These are phyloP conservation scores for Craspedostauros australis DNA, from an alignment of 108 stramenopile species.

Conservation along the genomic window DNA sequence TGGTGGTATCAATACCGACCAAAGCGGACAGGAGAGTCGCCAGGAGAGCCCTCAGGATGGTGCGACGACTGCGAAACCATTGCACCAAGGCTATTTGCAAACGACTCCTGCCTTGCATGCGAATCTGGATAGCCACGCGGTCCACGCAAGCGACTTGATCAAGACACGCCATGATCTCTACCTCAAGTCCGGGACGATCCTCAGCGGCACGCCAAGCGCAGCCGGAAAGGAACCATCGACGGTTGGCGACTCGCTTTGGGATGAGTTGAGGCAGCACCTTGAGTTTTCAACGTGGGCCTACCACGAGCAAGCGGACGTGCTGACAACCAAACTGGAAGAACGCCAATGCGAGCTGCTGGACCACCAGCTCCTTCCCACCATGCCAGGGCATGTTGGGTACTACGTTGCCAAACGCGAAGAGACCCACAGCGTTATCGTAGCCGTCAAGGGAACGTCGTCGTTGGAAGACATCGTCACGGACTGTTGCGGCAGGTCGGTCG, in stretches of 20 bases:
- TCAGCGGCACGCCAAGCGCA: no score
- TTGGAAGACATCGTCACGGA: constrained; percentile 72
- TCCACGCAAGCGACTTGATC: no score
- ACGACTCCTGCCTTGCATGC: no score
- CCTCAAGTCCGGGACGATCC: no score
- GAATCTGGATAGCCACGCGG: no score
- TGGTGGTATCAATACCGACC: no score
- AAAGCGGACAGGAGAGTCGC: no score
- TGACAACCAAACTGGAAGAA: constrained; percentile 12
- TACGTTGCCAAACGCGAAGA: constrained; percentile 47
- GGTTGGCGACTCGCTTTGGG: constrained; percentile 16
- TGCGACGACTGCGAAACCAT: no score
- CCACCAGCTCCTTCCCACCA: constrained; percentile 22
- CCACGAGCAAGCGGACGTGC: constrained; percentile 32
- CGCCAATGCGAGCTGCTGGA: constrained; percentile 12
- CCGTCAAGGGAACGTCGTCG: constrained; percentile 64
- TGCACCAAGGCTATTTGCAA: no score
- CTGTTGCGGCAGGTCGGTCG: constrained; percentile 49
- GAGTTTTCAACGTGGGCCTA: constrained; percentile 54
- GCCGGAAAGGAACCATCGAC: no score
- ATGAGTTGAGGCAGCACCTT: constrained; percentile 19
- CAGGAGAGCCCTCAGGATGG: no score
- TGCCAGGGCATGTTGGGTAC: constrained; percentile 59
- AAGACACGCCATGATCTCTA: no score
- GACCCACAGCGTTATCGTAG: constrained; percentile 35